phyloP scores from a whole-genome alignment of 2,329 filamentous ascomycete genomes.

The Botrytis deweyae region DNA sequence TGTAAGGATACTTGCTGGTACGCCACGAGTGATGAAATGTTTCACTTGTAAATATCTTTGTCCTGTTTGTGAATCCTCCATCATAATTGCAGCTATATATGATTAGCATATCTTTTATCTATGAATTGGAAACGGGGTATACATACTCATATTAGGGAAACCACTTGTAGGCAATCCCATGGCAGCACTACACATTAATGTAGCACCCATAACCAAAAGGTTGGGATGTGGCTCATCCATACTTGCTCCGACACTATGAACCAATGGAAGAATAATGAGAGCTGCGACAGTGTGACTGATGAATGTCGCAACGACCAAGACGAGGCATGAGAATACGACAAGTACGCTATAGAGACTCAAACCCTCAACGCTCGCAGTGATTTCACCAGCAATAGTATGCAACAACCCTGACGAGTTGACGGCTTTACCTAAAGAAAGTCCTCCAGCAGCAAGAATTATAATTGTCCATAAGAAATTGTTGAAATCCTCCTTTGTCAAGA shows the following conservation, averaged over 20 bases:
- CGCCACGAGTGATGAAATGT: slow-evolving; percentile 92
- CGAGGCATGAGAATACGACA: slow-evolving; percentile 79
- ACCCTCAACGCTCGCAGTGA: slow-evolving; percentile 71
- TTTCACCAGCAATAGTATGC: slow-evolving; percentile 78
- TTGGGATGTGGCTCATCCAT: slow-evolving; percentile 94
- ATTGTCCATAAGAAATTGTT: slow-evolving; percentile 99
- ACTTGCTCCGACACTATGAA: slow-evolving; percentile 76
- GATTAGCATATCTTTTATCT: slow-evolving; percentile 25
- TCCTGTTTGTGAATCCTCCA: slow-evolving; percentile 88
- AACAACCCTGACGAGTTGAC: slow-evolving; percentile 91
- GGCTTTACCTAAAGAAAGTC: slow-evolving; percentile 86
- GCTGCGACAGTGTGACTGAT: slow-evolving; percentile 97
- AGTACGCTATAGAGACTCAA: slow-evolving; percentile 84
- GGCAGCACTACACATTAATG: slow-evolving; percentile 95
- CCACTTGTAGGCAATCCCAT: slow-evolving; percentile 96
- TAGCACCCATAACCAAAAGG: slow-evolving; percentile 89
- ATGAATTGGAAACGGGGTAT: background rate
- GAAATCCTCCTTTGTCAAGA: slow-evolving; percentile 97
- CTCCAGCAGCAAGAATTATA: slow-evolving; percentile 94
- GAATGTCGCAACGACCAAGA: slow-evolving; percentile 92
- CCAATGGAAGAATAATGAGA: slow-evolving; percentile 88
- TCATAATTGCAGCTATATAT: slow-evolving; percentile 87
- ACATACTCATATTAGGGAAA: slow-evolving; percentile 99
- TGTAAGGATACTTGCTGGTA: slow-evolving; percentile 81
- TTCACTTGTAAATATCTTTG: slow-evolving; percentile 88